These are phyloP conservation scores for Xylariaceae sp. DNA, from an alignment of 2,329 filamentous ascomycete genomes.

Conservation along the genomic window DNA sequence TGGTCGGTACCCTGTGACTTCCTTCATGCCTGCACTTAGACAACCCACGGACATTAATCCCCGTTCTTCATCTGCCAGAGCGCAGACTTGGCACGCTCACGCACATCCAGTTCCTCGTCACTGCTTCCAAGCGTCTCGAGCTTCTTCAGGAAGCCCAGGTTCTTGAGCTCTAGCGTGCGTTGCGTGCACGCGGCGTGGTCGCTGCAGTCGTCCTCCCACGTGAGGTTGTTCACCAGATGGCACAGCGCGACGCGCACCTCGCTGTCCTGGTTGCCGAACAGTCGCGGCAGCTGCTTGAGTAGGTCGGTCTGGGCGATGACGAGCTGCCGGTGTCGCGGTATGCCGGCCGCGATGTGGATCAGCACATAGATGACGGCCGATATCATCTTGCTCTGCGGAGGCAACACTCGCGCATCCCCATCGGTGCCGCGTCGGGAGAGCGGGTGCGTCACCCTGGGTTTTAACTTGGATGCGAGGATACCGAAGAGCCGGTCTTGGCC, in stretches of 20 bases:
- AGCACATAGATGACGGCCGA: conserved; percentile 74
- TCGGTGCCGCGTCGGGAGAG: conserved; percentile 39
- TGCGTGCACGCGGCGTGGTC: conserved; percentile 61
- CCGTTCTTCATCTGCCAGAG: conserved; percentile 61
- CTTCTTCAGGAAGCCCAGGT: conserved; percentile 64
- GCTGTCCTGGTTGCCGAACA: conserved; percentile 67
- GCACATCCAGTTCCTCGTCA: conserved; percentile 75
- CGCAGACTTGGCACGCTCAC: conserved; percentile 77
- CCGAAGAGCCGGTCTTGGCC: conserved; percentile 75
- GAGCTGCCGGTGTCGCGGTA: conserved; percentile 70
- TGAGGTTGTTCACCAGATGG: conserved; percentile 80
- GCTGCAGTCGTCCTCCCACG: conserved; percentile 69
- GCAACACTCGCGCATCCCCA: conserved; percentile 45
- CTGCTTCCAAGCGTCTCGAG: conserved; percentile 55
- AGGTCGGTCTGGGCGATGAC: conserved; percentile 73
- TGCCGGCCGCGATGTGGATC: conserved; percentile 80
- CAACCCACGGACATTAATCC: no score
- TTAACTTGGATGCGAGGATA: conserved; percentile 73
- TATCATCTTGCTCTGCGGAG: conserved; percentile 64
- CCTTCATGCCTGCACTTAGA: no score
- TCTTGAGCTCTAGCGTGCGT: conserved; percentile 63
- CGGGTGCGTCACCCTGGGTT: conserved; percentile 51
- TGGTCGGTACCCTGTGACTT: no score
- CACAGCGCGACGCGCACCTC: conserved; percentile 74
- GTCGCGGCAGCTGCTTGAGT: conserved; percentile 64